phyloP scores from a whole-genome alignment of 1,284 basidiomycete genomes.

The Porodaedalea pini region DNA sequence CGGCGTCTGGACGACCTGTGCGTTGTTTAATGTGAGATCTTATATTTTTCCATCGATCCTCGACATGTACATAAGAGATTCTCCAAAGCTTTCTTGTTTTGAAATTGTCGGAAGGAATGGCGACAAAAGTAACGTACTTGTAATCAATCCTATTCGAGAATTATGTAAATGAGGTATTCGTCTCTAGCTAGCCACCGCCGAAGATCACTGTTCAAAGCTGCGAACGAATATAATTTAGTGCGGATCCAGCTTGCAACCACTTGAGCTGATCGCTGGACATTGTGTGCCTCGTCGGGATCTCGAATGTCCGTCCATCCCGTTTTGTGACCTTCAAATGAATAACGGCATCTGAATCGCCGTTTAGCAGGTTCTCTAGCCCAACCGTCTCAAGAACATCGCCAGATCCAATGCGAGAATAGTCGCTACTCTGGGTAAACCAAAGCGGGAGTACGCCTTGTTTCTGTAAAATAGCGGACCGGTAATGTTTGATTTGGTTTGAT shows the following conservation, averaged over 20 bases:
- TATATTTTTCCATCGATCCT: too few relatives aligned
- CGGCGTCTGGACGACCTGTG: too few relatives aligned
- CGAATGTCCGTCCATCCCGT: conserved; percentile 57
- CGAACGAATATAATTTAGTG: conserved; percentile 79
- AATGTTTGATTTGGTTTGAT: background rate
- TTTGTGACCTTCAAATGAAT: conserved; percentile 73
- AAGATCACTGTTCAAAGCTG: conserved; percentile 33
- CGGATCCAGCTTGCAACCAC: conserved; percentile 84
- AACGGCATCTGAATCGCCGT: conserved; percentile 45
- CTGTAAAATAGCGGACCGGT: conserved; percentile 37
- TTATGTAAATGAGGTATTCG: too few relatives aligned
- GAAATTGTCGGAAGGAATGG: too few relatives aligned
- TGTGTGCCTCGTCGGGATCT: conserved; percentile 79
- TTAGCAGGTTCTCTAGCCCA: conserved; percentile 55
- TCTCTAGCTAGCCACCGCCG: too few relatives aligned
- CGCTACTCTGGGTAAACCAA: conserved; percentile 84
- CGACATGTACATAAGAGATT: too few relatives aligned
- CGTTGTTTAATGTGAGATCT: too few relatives aligned
- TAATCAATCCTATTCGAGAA: too few relatives aligned
- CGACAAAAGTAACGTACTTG: too few relatives aligned
- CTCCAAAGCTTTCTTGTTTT: too few relatives aligned
- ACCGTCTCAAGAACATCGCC: conserved; percentile 66
- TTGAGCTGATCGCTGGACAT: conserved; percentile 86
- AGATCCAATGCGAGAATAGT: conserved; percentile 80
- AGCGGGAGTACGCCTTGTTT: conserved; percentile 94